A percentile compares a stretch with the other conserved stretches of the same genome.
phyloP scores from a whole-genome alignment of 352 stramenopile genomes.

The Phytophthora lateralis region DNA sequence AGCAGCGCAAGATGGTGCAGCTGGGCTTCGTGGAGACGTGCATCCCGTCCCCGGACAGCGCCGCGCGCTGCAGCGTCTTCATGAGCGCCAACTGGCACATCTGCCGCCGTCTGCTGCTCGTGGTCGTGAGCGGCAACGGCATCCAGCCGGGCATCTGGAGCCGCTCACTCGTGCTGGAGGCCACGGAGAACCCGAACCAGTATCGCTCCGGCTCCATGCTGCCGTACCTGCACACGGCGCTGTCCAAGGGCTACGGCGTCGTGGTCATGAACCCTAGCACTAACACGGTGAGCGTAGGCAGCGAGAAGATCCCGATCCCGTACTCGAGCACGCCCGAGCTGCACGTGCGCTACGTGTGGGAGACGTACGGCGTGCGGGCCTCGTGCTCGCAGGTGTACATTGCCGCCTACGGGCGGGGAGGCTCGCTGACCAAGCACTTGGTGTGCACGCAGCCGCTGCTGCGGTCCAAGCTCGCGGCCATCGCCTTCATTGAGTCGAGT shows the following conservation, averaged over 20 bases:
- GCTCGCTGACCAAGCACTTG: slow-evolving; percentile 74
- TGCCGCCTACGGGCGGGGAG: slow-evolving; percentile 74
- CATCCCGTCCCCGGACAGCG: slow-evolving; percentile 71
- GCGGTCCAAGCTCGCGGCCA: slow-evolving; percentile 64
- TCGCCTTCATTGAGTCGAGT: slow-evolving; percentile 86
- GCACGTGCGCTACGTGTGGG: slow-evolving; percentile 85
- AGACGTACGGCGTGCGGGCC: slow-evolving; percentile 75
- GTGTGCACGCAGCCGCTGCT: slow-evolving; percentile 73
- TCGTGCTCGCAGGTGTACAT: slow-evolving; percentile 83
- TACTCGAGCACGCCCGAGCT: slow-evolving; percentile 78
- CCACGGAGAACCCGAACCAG: slow-evolving; percentile 69
- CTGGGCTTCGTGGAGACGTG: slow-evolving; percentile 84
- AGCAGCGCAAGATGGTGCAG: slow-evolving; percentile 87
- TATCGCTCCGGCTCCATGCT: slow-evolving; percentile 87
- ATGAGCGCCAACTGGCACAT: slow-evolving; percentile 88
- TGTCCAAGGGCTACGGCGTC: slow-evolving; percentile 82
- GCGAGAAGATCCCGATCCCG: slow-evolving; percentile 78
- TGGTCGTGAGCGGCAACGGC: slow-evolving; percentile 84
- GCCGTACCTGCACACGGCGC: slow-evolving; percentile 77
- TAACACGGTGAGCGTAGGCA: slow-evolving; percentile 73
- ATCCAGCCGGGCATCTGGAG: slow-evolving; percentile 90
- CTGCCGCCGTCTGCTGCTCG: slow-evolving; percentile 69
- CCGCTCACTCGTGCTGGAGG: slow-evolving; percentile 79
- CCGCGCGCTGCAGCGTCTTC: slow-evolving; percentile 79
- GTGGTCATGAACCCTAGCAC: slow-evolving; percentile 84